phyloP scores from a whole-genome alignment of 1,284 basidiomycete genomes.

The Boletellus deceptivus region DNA sequence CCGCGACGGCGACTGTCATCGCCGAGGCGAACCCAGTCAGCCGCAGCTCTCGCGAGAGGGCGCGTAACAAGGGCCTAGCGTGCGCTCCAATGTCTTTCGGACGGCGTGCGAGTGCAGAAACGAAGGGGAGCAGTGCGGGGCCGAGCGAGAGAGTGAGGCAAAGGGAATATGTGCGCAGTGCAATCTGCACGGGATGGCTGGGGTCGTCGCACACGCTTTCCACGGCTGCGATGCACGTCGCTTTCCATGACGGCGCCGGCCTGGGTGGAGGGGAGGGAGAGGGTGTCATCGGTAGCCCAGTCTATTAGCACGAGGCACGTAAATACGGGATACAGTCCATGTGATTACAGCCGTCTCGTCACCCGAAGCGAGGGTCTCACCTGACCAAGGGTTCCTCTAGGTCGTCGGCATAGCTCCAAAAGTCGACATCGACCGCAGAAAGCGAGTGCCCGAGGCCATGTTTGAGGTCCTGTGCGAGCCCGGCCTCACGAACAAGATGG shows the following conservation, averaged over 20 bases:
- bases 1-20: constrained; percentile 60
- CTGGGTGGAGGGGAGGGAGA: not conserved
- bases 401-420: constrained; percentile 49
- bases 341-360: constrained; percentile 11
- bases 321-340: constrained; percentile 8
- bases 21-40: constrained; percentile 65
- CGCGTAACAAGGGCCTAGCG: constrained; percentile 35
- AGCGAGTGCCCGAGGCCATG: constrained; percentile 30
- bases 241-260: constrained; percentile 10
- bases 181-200: constrained; percentile 56
- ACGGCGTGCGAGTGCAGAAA: constrained; percentile 34
- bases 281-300: not conserved
- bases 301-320: not conserved
- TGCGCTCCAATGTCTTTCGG: constrained; percentile 13
- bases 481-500: constrained; percentile 46
- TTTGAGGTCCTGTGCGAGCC: constrained; percentile 43
- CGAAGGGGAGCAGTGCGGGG: constrained; percentile 56
- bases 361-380: too few species aligned
- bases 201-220: constrained; percentile 10
- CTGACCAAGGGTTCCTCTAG: constrained; percentile 6
- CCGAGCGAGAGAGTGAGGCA: constrained; percentile 62
- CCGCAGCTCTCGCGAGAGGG: constrained; percentile 55
- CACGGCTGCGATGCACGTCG: not conserved
- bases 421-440: constrained; percentile 42
- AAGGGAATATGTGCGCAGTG: constrained; percentile 66